Conservation (phyloP, 495 filamentous ascomycete species). For the Jackrogersella multiformis region DNA sequence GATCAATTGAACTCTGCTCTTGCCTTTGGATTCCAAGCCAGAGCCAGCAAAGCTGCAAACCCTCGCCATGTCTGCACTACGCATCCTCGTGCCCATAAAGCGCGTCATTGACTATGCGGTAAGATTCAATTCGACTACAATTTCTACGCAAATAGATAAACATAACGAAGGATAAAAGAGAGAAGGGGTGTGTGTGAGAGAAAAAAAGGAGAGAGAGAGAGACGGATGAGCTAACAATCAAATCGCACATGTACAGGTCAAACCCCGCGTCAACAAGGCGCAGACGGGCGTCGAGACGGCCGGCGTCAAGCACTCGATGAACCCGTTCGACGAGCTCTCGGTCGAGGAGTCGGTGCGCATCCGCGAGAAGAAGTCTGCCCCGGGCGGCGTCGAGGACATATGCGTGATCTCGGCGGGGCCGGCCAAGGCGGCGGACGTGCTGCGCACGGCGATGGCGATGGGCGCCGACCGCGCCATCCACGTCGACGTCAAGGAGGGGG, state of each 20-base stretch:
- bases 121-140: slow-evolving; percentile 47
- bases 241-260: slow-evolving; percentile 69
- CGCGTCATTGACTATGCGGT: slow-evolving; percentile 99
- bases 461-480: slow-evolving; percentile 92
- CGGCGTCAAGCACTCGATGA: slow-evolving; percentile 96
- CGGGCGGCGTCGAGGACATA: slow-evolving; percentile 80
- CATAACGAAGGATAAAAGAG: slow-evolving; percentile 2
- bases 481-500: slow-evolving; percentile 74
- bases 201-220: not conserved
- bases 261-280: slow-evolving; percentile 96
- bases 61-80: slow-evolving; percentile 76
- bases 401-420: slow-evolving; percentile 89
- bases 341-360: slow-evolving; percentile 95
- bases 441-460: slow-evolving; percentile 98
- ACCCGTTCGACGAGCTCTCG: slow-evolving; percentile 98
- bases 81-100: slow-evolving; percentile 96
- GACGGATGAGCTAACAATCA: slow-evolving; percentile 16
- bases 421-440: slow-evolving; percentile 81
- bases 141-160: not conserved
- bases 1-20: slow-evolving; percentile 4
- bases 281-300: slow-evolving; percentile 91
- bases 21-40: slow-evolving; percentile 3
- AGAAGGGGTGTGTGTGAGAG: not conserved
- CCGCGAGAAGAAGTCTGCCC: slow-evolving; percentile 76
- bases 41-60: slow-evolving; percentile 24